phyloP scores from a whole-genome alignment of 305 asterid genomes.

The Vinca major region DNA sequence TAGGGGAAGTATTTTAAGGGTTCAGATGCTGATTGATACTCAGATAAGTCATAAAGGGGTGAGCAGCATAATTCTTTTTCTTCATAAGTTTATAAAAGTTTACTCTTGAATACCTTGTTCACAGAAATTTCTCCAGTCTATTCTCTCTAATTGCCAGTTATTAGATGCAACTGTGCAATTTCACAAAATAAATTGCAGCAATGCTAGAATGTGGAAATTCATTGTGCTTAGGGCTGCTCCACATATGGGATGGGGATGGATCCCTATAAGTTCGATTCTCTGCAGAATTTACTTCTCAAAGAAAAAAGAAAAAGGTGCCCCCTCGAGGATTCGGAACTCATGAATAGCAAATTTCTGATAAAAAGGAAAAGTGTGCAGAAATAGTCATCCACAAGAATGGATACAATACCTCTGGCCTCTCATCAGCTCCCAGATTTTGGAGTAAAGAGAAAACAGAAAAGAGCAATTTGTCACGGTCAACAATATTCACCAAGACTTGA shows the following conservation, averaged over 20 bases:
- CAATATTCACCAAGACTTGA: conserved; percentile 33
- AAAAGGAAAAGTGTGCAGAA: background rate
- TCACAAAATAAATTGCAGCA: background rate
- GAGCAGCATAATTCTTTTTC: background rate
- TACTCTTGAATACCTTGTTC: background rate
- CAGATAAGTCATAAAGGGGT: background rate
- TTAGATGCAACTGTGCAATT: background rate
- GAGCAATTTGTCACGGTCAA: conserved; percentile 64
- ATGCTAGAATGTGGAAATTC: background rate
- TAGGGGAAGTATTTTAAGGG: background rate
- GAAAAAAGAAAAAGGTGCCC: background rate
- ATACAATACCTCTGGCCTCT: conserved; percentile 84
- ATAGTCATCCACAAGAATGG: conserved; percentile 8
- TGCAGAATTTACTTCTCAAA: background rate
- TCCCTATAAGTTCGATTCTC: background rate
- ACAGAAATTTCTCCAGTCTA: background rate
- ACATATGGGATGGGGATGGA: background rate
- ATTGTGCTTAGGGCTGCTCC: background rate
- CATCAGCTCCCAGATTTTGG: conserved; percentile 89
- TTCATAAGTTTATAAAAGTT: background rate
- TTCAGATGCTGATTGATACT: too few relatives aligned
- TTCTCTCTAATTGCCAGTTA: background rate
- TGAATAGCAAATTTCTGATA: background rate
- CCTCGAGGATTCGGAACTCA: background rate
- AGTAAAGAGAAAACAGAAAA: conserved; percentile 79